Conservation (phyloP, 2,329 filamentous ascomycete genomes). For the Talaromyces rugulosus region DNA sequence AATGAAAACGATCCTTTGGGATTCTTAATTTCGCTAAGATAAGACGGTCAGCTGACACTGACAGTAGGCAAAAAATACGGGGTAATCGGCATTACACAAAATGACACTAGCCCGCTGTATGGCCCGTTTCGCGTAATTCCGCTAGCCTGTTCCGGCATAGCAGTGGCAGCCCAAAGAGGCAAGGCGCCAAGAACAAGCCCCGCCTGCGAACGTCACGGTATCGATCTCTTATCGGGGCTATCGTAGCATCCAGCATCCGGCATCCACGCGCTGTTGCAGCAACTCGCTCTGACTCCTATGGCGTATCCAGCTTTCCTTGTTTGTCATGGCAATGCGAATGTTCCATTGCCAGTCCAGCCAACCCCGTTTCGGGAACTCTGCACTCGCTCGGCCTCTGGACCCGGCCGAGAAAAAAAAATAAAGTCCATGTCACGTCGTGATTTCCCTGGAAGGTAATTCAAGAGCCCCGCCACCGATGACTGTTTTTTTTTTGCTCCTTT, state of each 20-base stretch:
- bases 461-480: background rate
- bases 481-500: background rate
- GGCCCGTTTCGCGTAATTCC: background rate
- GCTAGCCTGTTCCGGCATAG: background rate
- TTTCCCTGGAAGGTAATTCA: background rate
- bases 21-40: no score
- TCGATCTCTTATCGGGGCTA: background rate
- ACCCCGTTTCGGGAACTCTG: background rate
- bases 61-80: background rate
- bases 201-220: background rate
- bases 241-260: background rate
- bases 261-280: background rate
- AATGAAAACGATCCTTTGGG: no score
- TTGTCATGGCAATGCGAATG: background rate
- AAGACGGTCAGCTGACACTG: background rate
- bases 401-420: background rate
- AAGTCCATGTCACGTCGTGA: background rate
- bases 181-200: background rate
- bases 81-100: background rate
- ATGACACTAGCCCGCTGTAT: background rate
- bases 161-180: background rate
- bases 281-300: no score
- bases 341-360: background rate
- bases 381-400: background rate
- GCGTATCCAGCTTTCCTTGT: background rate